Percentiles rank a stretch among this genome's conserved stretches.
phyloP scores from a whole-genome alignment of 2,329 filamentous ascomycete species.

The Alternaria gaisen region DNA sequence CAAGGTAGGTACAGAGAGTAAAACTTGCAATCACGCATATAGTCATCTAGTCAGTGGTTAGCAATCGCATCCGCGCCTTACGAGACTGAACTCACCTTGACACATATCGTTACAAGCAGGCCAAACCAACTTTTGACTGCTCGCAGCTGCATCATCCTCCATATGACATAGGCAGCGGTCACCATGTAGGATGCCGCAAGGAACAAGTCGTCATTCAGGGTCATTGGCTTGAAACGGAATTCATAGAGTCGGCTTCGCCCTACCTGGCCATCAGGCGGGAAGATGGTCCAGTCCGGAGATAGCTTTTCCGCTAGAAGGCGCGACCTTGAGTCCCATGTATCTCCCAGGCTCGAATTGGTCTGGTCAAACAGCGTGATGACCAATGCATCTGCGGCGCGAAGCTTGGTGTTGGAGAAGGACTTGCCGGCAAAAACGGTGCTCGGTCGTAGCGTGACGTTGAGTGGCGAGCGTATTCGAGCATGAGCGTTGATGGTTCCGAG shows the following conservation, averaged over 20 bases:
- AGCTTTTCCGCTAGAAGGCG: conserved; percentile 61
- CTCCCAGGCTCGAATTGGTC: conserved; percentile 69
- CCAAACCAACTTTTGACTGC: conserved; percentile 80
- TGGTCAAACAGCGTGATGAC: conserved; percentile 80
- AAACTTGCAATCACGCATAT: conserved; percentile 81
- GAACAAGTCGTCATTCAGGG: conserved; percentile 69
- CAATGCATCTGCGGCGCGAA: conserved; percentile 78
- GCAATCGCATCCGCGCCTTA: not conserved
- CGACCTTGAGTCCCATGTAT: conserved; percentile 70
- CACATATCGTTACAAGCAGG: conserved; percentile 73
- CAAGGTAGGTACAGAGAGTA: conserved; percentile 78
- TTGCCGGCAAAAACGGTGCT: conserved; percentile 87
- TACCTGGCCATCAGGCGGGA: conserved; percentile 66
- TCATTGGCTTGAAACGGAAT: conserved; percentile 80
- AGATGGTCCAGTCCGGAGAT: conserved; percentile 69
- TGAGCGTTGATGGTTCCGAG: conserved; percentile 73
- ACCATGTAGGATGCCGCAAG: conserved; percentile 72
- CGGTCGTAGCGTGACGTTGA: conserved; percentile 78
- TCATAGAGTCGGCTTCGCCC: conserved; percentile 72
- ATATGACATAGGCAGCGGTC: conserved; percentile 70
- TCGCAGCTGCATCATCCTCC: conserved; percentile 72
- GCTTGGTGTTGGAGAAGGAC: conserved; percentile 70
- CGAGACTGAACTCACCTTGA: conserved; percentile 59
- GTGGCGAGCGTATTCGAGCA: conserved; percentile 68
- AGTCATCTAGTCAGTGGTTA: conserved; percentile 57